Evolutionary conservation across 495 filamentous ascomycete species (phyloP), one percentile per base, ranked within the genome.

Genomic region (Xylaria acuta): DNA sequence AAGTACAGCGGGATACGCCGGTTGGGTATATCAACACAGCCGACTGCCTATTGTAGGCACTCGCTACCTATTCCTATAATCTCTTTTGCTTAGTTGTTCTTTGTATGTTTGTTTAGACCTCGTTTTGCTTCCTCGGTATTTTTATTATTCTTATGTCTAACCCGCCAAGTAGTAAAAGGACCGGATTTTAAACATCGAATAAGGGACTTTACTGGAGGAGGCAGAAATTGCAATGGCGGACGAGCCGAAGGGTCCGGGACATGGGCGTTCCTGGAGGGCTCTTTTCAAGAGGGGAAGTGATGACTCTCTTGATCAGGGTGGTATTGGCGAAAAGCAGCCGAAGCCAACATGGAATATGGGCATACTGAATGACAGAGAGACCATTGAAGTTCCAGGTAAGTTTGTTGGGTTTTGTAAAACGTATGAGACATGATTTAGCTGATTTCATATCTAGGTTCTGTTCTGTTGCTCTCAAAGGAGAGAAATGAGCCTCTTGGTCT

Each of bases 381-480:
- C 95, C 0, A 92, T 97, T 47, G 93, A 97, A 83, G 96, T 98
- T 27, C 96, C 95, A 75, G 95, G 95, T 95, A 83, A 72, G 88
- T 81, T 66, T 60, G 11, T 75, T 25, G 45, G 43, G 6, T 22
- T 54, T 56, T 11, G 0, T 20, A 5, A n/a, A 5, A 3, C 32
- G 20, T 3, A 27, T 27, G 14, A 32, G 54, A 18, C 3, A 27
- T n/a, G 27, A 18, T 60, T 58, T 56, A 41, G 41, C 74, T 66
- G 9, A 72, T 20, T 51, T 49, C 5, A 1, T 45, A 18, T 32
- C 60, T 5, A 96, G 94, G 94, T 43, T 96, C 94, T 40, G 88
- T 97, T 58, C 85, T 97, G 36, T 85, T 97, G 6, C 85, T 97
- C 40, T 90, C 93, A 1, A 81, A 85, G 18, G 86, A 93, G 70